These are phyloP conservation scores for Ettlia oleoabundans DNA, from an alignment of 139 green algal species.

Conservation along the genomic window DNA sequence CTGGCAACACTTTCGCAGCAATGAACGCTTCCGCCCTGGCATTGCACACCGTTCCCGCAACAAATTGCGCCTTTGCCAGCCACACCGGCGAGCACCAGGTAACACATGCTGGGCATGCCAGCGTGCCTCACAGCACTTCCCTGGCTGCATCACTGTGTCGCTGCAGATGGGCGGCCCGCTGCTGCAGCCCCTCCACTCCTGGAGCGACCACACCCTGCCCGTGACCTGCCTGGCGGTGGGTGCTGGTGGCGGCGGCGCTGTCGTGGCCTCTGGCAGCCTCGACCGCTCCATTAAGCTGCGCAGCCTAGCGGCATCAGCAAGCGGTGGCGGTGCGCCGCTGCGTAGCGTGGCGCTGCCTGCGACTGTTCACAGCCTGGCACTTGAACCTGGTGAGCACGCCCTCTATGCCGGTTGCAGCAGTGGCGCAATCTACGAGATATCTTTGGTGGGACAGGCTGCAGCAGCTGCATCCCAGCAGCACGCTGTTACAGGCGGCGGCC, in stretches of 20 bases:
- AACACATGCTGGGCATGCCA: no score
- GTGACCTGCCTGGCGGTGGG: slow-evolving; percentile 74
- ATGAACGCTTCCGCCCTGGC: no score
- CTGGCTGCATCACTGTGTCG: neutral
- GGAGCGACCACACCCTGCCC: slow-evolving; percentile 87
- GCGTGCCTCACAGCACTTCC: no score
- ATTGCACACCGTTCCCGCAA: no score
- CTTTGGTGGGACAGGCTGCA: slow-evolving; percentile 47
- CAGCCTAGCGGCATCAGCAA: slow-evolving; percentile 42
- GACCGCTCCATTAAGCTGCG: slow-evolving; percentile 83
- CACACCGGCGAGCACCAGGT: no score
- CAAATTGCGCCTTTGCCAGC: no score
- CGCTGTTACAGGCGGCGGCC: neutral
- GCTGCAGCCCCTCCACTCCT: slow-evolving; percentile 69
- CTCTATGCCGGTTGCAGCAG: slow-evolving; percentile 79
- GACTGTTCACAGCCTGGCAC: slow-evolving; percentile 53
- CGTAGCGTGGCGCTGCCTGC: slow-evolving; percentile 64
- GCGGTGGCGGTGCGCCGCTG: slow-evolving; percentile 49
- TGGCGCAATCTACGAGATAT: slow-evolving; percentile 82
- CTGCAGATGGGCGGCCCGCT: slow-evolving; percentile 35
- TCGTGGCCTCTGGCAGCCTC: slow-evolving; percentile 71
- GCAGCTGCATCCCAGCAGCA: slow-evolving; percentile 7
- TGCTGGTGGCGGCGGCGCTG: slow-evolving; percentile 51
- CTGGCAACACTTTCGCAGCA: no score
- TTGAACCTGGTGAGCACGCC: slow-evolving; percentile 78